Evolutionary conservation across 1,139 yeast genomes (phyloP).

Genomic region (Nakaseomyces nivariensis): DNA sequence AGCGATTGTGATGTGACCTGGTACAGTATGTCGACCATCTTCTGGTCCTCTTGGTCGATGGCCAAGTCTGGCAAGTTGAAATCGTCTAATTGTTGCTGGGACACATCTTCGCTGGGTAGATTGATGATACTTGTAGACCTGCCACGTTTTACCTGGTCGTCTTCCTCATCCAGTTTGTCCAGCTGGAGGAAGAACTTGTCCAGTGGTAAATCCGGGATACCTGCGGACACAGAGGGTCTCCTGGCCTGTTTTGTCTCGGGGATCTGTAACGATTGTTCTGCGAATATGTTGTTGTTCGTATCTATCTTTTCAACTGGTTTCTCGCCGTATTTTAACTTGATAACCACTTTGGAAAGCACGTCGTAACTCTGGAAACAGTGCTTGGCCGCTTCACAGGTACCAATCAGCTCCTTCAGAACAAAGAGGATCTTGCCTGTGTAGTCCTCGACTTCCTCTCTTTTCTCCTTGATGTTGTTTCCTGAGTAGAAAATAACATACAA

Average conservation of each 20-base stretch:
- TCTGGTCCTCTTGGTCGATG: conserved; percentile 21
- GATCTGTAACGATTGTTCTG: not conserved
- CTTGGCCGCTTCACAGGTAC: conserved; percentile 69
- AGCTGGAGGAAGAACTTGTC: conserved; percentile 22
- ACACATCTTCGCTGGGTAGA: not conserved
- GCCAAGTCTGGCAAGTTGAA: not conserved
- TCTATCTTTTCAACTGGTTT: not conserved
- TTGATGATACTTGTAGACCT: not conserved
- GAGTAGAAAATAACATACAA: conserved; percentile 68
- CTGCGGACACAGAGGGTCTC: conserved; percentile 5
- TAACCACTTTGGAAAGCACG: conserved; percentile 60
- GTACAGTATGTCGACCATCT: conserved; percentile 50
- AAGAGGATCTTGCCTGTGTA: conserved; percentile 49
- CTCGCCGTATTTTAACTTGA: conserved; percentile 43
- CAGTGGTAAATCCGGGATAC: conserved; percentile 11
- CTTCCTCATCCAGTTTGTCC: not conserved
- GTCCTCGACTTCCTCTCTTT: conserved; percentile 44
- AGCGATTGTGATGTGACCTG: conserved; percentile 61
- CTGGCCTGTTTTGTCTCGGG: not conserved
- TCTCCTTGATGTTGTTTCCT: conserved; percentile 39
- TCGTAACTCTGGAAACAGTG: conserved; percentile 66
- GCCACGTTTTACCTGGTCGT: not conserved
- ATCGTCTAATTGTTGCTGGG: not conserved
- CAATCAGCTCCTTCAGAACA: conserved; percentile 52
- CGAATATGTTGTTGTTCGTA: too few relatives aligned